Base-by-base conservation (phyloP, 345 rosid species). In the Cochlearia excelsa region DNA sequence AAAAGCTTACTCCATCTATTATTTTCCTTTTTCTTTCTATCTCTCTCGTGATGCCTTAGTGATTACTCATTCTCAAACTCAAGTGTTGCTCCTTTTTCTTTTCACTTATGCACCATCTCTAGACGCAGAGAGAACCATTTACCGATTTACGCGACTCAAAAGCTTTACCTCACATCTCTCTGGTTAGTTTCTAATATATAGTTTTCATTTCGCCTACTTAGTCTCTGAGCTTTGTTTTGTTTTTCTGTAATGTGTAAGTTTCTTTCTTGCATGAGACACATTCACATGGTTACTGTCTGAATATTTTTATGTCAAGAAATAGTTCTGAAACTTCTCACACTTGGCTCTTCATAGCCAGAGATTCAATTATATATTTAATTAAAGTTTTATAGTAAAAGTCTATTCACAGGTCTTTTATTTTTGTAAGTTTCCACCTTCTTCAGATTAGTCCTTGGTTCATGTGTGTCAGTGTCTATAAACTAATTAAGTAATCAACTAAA, bases 1-100 rank as follows among this genome's bases (percentile, higher is more conserved):
- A 63, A 57, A 70, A 70, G 60, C 69, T 70, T 64, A 56, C 69
- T 51, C 69, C 26, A 46, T 54, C 63, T 16, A 16, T 16, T 16
- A 16, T 16, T 16, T 16, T 16, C 23, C 23, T 16, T 57, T 11
- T 6, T 27, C 46, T 37, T 23, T 55, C 9, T 37, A 30, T 54
- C 56, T 50, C 57, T 65, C 69, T 46, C 62, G 50, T 34, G 7
- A 49, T 70, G 37, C 54, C 69, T 57, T 70, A 51, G 31, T 28
- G 27, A 46, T 63, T 63, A 57, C 74, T 57, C 69, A 1, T 70
- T 23, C 64, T 30, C 64, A 63, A 8, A 63, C 59, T 56, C 45
- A 33, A 37, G 48, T 63, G 33, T 44, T 54, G 2, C 23, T 29
- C 46, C 40, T 61, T 48, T 69, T 37, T 61, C 10, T 2, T 6